These are phyloP conservation scores for Asterophora parasitica DNA, from an alignment of 768 basidiomycete species.

Conservation along the genomic window DNA sequence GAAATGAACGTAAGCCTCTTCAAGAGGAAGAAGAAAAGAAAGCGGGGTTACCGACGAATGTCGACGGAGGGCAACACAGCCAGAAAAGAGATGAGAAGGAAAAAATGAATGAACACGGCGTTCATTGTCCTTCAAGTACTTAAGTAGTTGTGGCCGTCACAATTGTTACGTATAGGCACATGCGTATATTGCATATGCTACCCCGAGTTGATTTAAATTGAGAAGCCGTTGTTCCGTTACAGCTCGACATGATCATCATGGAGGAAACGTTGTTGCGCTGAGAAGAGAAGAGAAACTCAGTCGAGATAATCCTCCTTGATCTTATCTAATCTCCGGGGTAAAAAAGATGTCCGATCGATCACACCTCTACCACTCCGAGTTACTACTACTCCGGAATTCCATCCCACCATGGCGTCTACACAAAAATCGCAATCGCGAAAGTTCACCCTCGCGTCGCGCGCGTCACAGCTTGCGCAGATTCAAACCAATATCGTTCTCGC, in stretches of 20 bases:
- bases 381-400: no score
- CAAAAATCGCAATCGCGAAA: constrained; percentile 33
- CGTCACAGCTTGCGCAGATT: constrained; percentile 82
- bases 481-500: constrained; percentile 82
- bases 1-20: no score
- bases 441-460: constrained; percentile 79
- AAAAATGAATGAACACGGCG: neutral
- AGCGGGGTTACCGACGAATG: neutral
- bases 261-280: no score
- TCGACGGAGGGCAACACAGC: neutral
- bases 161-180: neutral
- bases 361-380: neutral
- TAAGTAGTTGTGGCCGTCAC: no score
- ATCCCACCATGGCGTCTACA: constrained; percentile 12
- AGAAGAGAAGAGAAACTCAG: no score
- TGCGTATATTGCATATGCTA: neutral
- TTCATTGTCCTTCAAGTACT: constrained; percentile 4
- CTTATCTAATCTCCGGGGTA: constrained; percentile 5
- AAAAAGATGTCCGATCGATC: neutral
- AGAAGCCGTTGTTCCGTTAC: no score
- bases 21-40: constrained; percentile 11
- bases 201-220: no score
- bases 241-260: no score
- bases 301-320: no score
- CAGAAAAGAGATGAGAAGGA: neutral